Evolutionary conservation across 1,284 basidiomycete species (phyloP).

Genomic region (Apiotrichum veenhuisii): DNA sequence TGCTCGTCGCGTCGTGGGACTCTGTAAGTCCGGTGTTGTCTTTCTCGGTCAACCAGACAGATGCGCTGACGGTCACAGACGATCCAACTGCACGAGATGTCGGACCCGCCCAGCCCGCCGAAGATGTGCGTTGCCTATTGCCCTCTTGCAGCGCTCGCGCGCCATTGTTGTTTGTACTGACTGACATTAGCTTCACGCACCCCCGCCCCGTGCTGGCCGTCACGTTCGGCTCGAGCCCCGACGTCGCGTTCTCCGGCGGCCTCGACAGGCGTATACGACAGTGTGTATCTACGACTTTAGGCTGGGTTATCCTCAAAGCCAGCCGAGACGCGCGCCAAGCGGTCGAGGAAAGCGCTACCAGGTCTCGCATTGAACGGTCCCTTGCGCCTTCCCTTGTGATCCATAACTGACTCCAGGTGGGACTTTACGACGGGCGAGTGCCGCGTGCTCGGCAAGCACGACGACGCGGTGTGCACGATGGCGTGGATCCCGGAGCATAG

Average conservation of each 20-base stretch:
- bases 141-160: not conserved
- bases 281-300: no score
- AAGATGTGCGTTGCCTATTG: constrained; percentile 28
- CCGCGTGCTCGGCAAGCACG: constrained; percentile 50
- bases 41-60: constrained; percentile 49
- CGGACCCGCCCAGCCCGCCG: constrained; percentile 33
- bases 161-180: not conserved
- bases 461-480: constrained; percentile 49
- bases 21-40: constrained; percentile 57
- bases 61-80: constrained; percentile 50
- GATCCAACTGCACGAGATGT: constrained; percentile 46
- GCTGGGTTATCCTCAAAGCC: no score
- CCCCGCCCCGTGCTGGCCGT: constrained; percentile 48
- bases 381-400: not conserved
- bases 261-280: constrained; percentile 55
- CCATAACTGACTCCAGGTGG: constrained; percentile 44
- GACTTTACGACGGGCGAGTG: constrained; percentile 50
- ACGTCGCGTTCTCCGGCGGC: constrained; percentile 50
- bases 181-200: constrained; percentile 31
- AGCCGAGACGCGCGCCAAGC: no score
- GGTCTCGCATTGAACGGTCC: no score
- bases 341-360: no score
- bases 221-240: constrained; percentile 46
- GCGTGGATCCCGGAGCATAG: constrained; percentile 49
- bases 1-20: constrained; percentile 84